Conservation (phyloP, 495 filamentous ascomycete species). For the Neurospora sp. region DNA sequence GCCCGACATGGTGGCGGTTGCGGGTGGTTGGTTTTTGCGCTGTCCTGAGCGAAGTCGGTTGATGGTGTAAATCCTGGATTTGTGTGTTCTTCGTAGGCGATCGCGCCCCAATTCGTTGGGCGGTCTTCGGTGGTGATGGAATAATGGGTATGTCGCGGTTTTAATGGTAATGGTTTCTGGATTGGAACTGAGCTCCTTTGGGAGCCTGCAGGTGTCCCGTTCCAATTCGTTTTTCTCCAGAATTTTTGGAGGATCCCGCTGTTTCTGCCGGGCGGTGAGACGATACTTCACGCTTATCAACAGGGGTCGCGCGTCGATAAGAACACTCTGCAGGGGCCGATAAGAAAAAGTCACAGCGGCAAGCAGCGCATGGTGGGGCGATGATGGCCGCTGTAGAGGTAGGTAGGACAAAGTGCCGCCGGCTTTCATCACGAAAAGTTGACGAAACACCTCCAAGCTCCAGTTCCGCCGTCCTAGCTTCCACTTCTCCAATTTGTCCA, state of each 20-base stretch:
- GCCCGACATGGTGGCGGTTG: slow-evolving; percentile 26
- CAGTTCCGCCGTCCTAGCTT: not conserved
- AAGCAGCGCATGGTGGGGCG: not conserved
- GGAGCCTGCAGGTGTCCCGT: not conserved
- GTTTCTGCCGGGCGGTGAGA: slow-evolving; percentile 24
- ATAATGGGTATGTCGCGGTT: not conserved
- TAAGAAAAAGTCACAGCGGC: slow-evolving; percentile 11
- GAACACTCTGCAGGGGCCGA: slow-evolving; percentile 3
- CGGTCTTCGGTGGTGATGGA: not conserved
- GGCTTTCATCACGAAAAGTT: not conserved
- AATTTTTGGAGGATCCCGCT: slow-evolving; percentile 22
- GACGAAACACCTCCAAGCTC: not conserved
- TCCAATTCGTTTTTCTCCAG: slow-evolving; percentile 3
- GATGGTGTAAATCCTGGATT: not conserved
- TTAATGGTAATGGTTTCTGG: not conserved
- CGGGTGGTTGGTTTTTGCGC: not conserved
- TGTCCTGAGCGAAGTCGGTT: not conserved
- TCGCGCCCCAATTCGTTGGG: not conserved
- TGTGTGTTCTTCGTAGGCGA: not conserved
- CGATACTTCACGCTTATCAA: slow-evolving; percentile 7
- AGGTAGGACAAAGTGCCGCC: not conserved
- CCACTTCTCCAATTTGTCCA: not conserved
- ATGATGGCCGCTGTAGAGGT: not conserved
- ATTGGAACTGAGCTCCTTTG: not conserved
- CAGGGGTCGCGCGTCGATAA: slow-evolving; percentile 16